Evolutionary conservation across 2,329 filamentous ascomycete genomes (phyloP), one percentile per base, ranked within the genome.

Genomic region (Fulvia fulva): DNA sequence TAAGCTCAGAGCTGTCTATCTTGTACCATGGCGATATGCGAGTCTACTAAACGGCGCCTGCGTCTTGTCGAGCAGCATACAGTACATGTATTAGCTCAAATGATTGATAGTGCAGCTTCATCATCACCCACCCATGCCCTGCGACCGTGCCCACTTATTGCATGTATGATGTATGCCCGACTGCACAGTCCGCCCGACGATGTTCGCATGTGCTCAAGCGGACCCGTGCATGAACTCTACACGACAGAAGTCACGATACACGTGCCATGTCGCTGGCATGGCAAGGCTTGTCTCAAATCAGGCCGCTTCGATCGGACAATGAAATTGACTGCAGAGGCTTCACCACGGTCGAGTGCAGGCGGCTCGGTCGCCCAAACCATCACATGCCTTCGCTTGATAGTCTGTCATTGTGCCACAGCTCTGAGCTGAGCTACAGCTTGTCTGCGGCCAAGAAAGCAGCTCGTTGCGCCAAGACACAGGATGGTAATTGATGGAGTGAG

Each of bases 381-480:
- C 47, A 52, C 55, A 57, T 51, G 55, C 55, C 4, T 51, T 37
- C 19, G 51, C 51, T 23, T 19, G 32, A 25, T 49, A 44, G 19
- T 3, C 23, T n/a, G 53, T 23, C 8, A 21, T 21, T 41, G 22
- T 19, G 12, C 14, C 8, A 41, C 43, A 47, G 52, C n/a, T n/a
- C n/a, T n/a, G n/a, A n/a, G n/a, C 46, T 37, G 61, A 58, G 61
- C 61, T 60, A 32, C 43, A 49, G 52, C 57, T 52, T 32, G 50
- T 53, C 54, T 57, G 55, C 52, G 43, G 61, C 58, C 53, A 60
- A 60, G 58, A 37, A 57, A 47, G 32, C 37, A 16, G 46, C 53
- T 44, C 21, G 30, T 30, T 26, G 41, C 30, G 59, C 56, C 56
- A 57, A 62, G 56, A 21, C 34, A 51, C 45, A 34, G 41, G 37